These are phyloP conservation scores for Leccinum ponderosum DNA, from an alignment of 1,284 basidiomycete genomes.

Conservation along the genomic window DNA sequence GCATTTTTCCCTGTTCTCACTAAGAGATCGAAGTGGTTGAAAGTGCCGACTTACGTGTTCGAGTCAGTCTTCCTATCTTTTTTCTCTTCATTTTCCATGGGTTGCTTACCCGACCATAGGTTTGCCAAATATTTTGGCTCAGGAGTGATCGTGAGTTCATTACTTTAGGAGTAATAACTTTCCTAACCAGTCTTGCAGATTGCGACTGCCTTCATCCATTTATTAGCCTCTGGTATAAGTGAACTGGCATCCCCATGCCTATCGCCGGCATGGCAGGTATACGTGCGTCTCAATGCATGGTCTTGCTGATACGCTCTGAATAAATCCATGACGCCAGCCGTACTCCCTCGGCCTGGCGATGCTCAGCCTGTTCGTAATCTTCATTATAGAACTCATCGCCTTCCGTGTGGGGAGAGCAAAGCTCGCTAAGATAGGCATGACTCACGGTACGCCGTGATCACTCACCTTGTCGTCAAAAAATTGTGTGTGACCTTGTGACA, in stretches of 20 bases:
- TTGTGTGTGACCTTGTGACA: slow-evolving; percentile 1
- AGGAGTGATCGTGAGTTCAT: slow-evolving; percentile 74
- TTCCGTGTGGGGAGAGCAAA: slow-evolving; percentile 78
- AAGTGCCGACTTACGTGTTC: slow-evolving; percentile 66
- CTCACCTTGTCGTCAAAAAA: neutral
- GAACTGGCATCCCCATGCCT: slow-evolving; percentile 76
- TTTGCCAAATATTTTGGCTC: slow-evolving; percentile 97
- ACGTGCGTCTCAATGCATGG: slow-evolving; percentile 51
- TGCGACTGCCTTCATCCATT: slow-evolving; percentile 89
- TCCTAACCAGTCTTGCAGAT: slow-evolving; percentile 51
- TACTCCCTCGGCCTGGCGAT: slow-evolving; percentile 83
- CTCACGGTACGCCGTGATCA: slow-evolving; percentile 51
- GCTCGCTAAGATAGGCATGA: slow-evolving; percentile 53
- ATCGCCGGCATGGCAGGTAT: slow-evolving; percentile 66
- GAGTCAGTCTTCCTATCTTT: slow-evolving; percentile 55
- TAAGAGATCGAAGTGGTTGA: slow-evolving; percentile 54
- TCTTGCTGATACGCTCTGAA: slow-evolving; percentile 2
- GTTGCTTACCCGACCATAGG: slow-evolving; percentile 36
- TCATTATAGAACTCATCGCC: slow-evolving; percentile 83
- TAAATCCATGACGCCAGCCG: slow-evolving; percentile 45
- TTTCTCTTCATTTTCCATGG: slow-evolving; percentile 4
- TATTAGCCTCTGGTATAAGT: slow-evolving; percentile 75
- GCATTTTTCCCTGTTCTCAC: slow-evolving; percentile 86
- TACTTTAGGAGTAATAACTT: slow-evolving; percentile 6
- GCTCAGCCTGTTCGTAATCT: slow-evolving; percentile 79